A percentile compares a stretch with the other conserved stretches of the same genome.
These are phyloP conservation scores for Schizophyllum commune DNA, from an alignment of 1,284 basidiomycete genomes.

Conservation along the genomic window DNA sequence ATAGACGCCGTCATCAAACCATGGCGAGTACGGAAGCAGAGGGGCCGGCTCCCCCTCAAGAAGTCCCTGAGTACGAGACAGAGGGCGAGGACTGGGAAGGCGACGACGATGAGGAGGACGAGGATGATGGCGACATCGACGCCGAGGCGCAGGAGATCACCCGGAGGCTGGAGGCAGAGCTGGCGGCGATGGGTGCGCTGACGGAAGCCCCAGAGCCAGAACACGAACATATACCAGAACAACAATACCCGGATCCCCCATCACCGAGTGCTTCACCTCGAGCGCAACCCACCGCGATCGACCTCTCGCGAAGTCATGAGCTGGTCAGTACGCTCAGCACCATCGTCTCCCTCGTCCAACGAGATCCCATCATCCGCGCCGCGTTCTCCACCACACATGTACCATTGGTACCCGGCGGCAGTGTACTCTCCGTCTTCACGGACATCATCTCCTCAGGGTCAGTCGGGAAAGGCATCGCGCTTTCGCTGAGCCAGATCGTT, in stretches of 20 bases:
- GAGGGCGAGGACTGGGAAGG: constrained; percentile 35
- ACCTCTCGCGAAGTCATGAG: constrained; percentile 39
- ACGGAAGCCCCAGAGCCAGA: constrained; percentile 34
- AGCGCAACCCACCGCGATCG: constrained; percentile 4
- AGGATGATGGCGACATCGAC: constrained; percentile 56
- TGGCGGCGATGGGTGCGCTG: constrained; percentile 64
- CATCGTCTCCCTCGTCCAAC: constrained; percentile 48
- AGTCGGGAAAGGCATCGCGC: constrained; percentile 44
- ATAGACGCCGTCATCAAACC: background rate
- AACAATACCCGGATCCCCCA: constrained; percentile 2
- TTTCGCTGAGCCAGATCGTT: constrained; percentile 48
- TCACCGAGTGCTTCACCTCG: constrained; percentile 3
- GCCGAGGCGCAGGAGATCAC: constrained; percentile 68
- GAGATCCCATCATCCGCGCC: constrained; percentile 45
- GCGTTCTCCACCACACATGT: constrained; percentile 42
- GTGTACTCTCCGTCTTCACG: constrained; percentile 47
- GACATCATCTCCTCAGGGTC: constrained; percentile 37
- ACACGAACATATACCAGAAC: constrained; percentile 15
- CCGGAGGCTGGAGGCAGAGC: constrained; percentile 55
- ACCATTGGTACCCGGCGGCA: constrained; percentile 37
- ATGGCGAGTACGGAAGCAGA: background rate
- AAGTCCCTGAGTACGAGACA: background rate
- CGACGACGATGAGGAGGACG: constrained; percentile 39
- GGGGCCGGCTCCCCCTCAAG: background rate
- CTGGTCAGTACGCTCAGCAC: constrained; percentile 52